phyloP scores from a whole-genome alignment of 1,139 yeast species.

The Sporopachydermia cereana region DNA sequence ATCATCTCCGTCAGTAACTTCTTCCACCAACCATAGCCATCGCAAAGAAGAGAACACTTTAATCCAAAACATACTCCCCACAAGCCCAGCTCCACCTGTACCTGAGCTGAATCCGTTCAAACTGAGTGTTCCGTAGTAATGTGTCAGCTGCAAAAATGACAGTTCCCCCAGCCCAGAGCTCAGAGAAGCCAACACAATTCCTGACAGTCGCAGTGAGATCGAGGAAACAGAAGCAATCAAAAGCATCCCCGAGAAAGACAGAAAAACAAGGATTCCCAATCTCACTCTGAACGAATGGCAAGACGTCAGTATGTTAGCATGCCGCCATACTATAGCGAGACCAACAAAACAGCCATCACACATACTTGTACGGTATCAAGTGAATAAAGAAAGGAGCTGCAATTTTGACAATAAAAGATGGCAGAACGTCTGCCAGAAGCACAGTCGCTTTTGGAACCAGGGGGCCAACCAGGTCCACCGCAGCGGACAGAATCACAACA shows the following conservation, averaged over 20 bases:
- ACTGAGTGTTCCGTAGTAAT: conserved; percentile 45
- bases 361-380: conserved; percentile 37
- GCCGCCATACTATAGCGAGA: too few relatives aligned
- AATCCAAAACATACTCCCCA: conserved; percentile 40
- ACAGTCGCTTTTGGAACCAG: conserved; percentile 78
- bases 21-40: not conserved
- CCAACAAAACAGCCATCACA: not conserved
- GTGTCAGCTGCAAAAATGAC: conserved; percentile 78
- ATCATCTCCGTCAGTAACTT: not conserved
- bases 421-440: conserved; percentile 74
- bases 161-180: conserved; percentile 89
- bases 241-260: conserved; percentile 71
- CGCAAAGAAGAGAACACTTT: not conserved
- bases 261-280: conserved; percentile 39
- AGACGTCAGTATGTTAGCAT: conserved; percentile 1
- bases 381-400: conserved; percentile 75
- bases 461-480: conserved; percentile 81
- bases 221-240: conserved; percentile 38
- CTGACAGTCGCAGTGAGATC: conserved; percentile 37
- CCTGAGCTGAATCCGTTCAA: conserved; percentile 88
- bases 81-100: conserved; percentile 89
- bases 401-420: conserved; percentile 63
- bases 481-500: conserved; percentile 86
- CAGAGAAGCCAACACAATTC: conserved; percentile 70
- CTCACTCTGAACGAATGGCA: conserved; percentile 26